Base-by-base conservation (phyloP, 805 yeast species). In the Cyberlindnera lachancei region DNA sequence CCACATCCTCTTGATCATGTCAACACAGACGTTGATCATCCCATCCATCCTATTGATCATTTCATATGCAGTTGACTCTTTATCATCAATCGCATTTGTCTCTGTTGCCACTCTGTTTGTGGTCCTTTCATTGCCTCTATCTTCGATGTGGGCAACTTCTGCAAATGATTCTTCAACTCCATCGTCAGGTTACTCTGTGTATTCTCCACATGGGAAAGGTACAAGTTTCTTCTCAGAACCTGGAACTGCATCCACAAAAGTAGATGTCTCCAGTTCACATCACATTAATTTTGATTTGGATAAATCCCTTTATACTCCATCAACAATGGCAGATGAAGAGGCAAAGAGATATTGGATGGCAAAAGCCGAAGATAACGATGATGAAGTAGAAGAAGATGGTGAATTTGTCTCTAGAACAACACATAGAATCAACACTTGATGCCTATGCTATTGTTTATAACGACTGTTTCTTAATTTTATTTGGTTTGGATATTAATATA, bases 101-200 rank as follows among this genome's bases (percentile, higher is more conserved):
- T 66, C 79, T 4, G 49, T 82, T 18, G 74, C 84, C 3, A 59
- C 74, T 3, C 60, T 82, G 16, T 44, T 86, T 6, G 77, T 81
- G 14, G 79, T 81, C 0, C 50, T 84, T 18, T 81, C 88, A 4
- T 61, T 87, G 33, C 96, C 96, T 1, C 56, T 88, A 30, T 75
- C 95, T 0, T 74, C 95, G 0, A 70, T 87, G 70, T 87, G 96
- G 96, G 94, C 96, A 0, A 63, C 79, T 4, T 63, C 86, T 3
- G 66, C 79, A 2, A 76, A 78, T 45, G 72, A 71, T 35, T 49
- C 66, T 2, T 35, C 66, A 4, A 44, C 44, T 7, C 68, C 77
- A 15, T 63, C 75, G 1, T 26, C 55, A 3, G 47, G 50, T 5
- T 31, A 26, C 10, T 25, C 32, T 27, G 15, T 29, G 0, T 40